Evolutionary conservation across 352 stramenopile species (phyloP).

Genomic region (Pythium volutum): DNA sequence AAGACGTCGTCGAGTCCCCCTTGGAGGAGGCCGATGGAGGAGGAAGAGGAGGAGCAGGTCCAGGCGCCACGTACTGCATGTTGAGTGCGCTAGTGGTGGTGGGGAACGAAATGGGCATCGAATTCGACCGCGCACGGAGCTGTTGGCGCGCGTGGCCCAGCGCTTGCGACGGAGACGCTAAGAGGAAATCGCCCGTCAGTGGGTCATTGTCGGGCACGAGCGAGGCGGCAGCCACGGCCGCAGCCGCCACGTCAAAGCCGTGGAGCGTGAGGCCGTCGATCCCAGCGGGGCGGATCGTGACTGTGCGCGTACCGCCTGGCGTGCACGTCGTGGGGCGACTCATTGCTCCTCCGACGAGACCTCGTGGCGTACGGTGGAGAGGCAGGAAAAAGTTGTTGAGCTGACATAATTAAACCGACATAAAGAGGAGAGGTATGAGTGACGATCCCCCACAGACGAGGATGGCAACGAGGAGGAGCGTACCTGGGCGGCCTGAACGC

Average conservation of each 20-base stretch:
- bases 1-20: constrained; percentile 7
- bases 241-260: constrained; percentile 13
- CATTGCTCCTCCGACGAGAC: constrained; percentile 4
- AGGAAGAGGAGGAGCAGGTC: neutral
- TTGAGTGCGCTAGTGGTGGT: constrained; percentile 1
- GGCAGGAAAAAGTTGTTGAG: constrained; percentile 45
- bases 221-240: neutral
- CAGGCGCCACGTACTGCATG: neutral
- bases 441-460: neutral
- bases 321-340: constrained; percentile 1
- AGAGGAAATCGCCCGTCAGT: constrained; percentile 9
- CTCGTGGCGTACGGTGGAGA: constrained; percentile 35
- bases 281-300: constrained; percentile 62
- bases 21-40: neutral
- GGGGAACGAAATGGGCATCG: constrained; percentile 55
- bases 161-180: constrained; percentile 12
- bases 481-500: constrained; percentile 24
- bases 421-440: neutral
- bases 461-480: neutral
- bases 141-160: constrained; percentile 23
- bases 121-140: constrained; percentile 67
- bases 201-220: constrained; percentile 24
- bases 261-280: constrained; percentile 24
- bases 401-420: constrained; percentile 22
- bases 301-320: constrained; percentile 24